Evolutionary conservation across 345 rosid genomes (phyloP).

Genomic region (Melastoma malabathricum): DNA sequence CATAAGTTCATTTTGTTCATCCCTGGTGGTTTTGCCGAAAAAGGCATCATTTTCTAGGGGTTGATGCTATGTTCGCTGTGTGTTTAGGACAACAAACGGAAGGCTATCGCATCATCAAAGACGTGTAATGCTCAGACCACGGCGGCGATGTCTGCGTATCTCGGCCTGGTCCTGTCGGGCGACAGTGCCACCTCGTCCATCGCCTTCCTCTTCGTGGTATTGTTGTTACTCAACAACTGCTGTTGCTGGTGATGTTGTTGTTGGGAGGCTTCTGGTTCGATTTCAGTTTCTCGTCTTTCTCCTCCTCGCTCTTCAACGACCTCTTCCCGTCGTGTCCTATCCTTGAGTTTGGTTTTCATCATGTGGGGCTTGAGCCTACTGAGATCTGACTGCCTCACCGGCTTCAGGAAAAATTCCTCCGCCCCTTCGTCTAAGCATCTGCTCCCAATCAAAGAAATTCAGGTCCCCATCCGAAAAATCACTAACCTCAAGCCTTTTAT

Average conservation of each 20-base stretch:
- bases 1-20: too few relatives aligned
- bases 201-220: constrained; percentile 36
- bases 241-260: constrained; percentile 6
- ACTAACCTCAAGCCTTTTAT: neutral
- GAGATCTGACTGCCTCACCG: constrained; percentile 42
- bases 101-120: neutral
- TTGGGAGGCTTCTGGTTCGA: constrained; percentile 2
- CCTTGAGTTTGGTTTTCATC: constrained; percentile 30
- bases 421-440: constrained; percentile 75
- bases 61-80: neutral
- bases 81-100: neutral
- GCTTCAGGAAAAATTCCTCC: constrained; percentile 66
- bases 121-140: constrained; percentile 11
- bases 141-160: constrained; percentile 29
- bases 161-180: constrained; percentile 39
- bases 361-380: constrained; percentile 42
- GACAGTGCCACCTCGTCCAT: constrained; percentile 37
- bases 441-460: constrained; percentile 2
- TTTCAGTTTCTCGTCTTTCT: constrained; percentile 4
- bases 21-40: too few relatives aligned
- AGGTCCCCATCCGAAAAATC: neutral
- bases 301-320: constrained; percentile 3
- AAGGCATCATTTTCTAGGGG: too few relatives aligned
- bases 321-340: constrained; percentile 7
- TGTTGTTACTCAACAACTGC: constrained; percentile 8